Percentiles rank a stretch among this genome's conserved stretches.
Conservation (phyloP, 345 rosid species). For the Gossypium mustelinum region DNA sequence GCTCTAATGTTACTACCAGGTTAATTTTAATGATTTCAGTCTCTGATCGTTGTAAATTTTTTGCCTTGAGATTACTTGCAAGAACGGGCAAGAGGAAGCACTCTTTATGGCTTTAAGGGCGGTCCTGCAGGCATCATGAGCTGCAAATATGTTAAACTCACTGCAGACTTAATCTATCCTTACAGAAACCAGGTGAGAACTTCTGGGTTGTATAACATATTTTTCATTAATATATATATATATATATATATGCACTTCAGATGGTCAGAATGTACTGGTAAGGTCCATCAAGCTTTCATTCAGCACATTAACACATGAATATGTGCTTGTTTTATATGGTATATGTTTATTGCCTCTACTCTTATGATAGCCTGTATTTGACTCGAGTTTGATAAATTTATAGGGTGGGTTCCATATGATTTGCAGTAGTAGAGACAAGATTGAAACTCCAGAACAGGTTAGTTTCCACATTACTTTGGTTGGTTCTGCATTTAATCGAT, state of each 20-base stretch:
- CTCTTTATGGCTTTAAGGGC: conserved; percentile 76
- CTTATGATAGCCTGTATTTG: background rate
- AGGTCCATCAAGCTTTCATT: background rate
- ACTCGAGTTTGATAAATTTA: background rate
- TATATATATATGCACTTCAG: background rate
- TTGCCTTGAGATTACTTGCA: conserved; percentile 67
- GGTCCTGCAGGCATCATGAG: conserved; percentile 99
- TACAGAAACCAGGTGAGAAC: conserved; percentile 77
- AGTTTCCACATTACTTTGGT: background rate
- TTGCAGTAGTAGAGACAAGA: conserved; percentile 98
- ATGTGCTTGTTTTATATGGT: background rate
- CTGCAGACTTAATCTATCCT: conserved; percentile 61
- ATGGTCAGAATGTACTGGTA: background rate
- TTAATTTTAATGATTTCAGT: background rate
- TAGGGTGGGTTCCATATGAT: conserved; percentile 99
- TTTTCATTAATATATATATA: background rate
- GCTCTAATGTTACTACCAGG: background rate
- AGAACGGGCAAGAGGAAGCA: conserved; percentile 68
- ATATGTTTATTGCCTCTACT: background rate
- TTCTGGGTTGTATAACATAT: background rate
- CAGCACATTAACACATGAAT: background rate
- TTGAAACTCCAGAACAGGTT: conserved; percentile 98
- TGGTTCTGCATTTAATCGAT: background rate
- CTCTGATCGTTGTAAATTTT: background rate
- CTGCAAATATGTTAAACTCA: conserved; percentile 67